These are phyloP conservation scores for Fusarium paranaense DNA, from an alignment of 2,329 filamentous ascomycete genomes.

Conservation along the genomic window DNA sequence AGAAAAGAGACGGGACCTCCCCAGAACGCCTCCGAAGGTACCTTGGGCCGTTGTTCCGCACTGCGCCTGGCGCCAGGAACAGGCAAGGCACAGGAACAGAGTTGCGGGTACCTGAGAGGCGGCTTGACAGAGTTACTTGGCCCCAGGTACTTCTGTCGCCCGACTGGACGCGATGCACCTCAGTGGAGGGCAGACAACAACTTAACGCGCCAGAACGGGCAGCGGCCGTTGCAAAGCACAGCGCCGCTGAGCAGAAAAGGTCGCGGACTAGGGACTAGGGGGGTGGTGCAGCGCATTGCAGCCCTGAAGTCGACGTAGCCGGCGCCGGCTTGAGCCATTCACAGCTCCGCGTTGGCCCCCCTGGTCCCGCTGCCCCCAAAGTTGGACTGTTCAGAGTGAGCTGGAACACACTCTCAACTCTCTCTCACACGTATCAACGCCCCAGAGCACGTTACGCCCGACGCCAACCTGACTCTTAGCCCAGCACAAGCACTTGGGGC, in stretches of 20 bases:
- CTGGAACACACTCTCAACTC: slow-evolving; percentile 13
- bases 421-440: slow-evolving; percentile 26
- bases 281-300: slow-evolving; percentile 31
- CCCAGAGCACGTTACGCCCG: slow-evolving; percentile 30
- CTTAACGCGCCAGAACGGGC: slow-evolving; percentile 36
- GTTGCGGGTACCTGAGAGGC: slow-evolving; percentile 34
- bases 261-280: slow-evolving; percentile 18
- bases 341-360: slow-evolving; percentile 7
- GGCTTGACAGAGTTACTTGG: slow-evolving; percentile 34
- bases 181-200: slow-evolving; percentile 23
- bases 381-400: slow-evolving; percentile 10
- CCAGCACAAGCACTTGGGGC: slow-evolving; percentile 16
- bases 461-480: slow-evolving; percentile 20
- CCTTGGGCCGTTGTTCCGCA: slow-evolving; percentile 9
- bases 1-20: slow-evolving; percentile 33
- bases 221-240: slow-evolving; percentile 37
- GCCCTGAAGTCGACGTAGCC: slow-evolving; percentile 34
- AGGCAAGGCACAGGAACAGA: slow-evolving; percentile 20
- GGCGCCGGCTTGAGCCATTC: slow-evolving; percentile 27
- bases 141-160: slow-evolving; percentile 32
- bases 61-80: slow-evolving; percentile 13
- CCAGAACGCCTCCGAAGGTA: slow-evolving; percentile 15
- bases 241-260: slow-evolving; percentile 19
- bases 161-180: slow-evolving; percentile 31
- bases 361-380: slow-evolving; percentile 35